A percentile compares a stretch with the other conserved stretches of the same genome.
phyloP scores from a whole-genome alignment of 2,329 filamentous ascomycete species.

The Fusarium chaquense region DNA sequence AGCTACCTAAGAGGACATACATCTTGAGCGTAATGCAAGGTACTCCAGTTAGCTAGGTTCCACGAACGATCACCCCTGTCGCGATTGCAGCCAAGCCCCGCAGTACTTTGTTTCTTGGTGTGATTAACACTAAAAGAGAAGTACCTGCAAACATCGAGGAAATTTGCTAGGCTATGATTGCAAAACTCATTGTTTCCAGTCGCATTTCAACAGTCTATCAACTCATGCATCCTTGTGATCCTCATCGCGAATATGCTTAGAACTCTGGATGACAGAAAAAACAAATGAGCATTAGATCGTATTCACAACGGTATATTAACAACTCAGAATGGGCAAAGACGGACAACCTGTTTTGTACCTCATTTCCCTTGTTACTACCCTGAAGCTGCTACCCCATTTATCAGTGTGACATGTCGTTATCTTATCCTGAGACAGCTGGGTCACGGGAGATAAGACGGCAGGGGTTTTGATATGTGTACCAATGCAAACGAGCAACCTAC shows the following conservation, averaged over 20 bases:
- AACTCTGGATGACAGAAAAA: too few relatives aligned
- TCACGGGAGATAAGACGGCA: neutral
- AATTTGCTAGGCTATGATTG: too few relatives aligned
- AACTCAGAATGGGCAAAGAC: neutral
- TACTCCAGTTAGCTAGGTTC: neutral
- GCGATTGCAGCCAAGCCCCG: neutral
- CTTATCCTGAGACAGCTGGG: neutral
- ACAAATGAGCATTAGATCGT: neutral
- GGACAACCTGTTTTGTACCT: neutral
- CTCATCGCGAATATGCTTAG: too few relatives aligned
- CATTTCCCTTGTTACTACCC: neutral
- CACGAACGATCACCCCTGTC: neutral
- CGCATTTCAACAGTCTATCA: too few relatives aligned
- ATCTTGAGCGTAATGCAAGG: accelerated
- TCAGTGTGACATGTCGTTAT: neutral
- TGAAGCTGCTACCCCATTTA: neutral
- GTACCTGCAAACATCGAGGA: neutral
- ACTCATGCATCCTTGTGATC: too few relatives aligned
- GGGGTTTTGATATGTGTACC: neutral
- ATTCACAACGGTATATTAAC: neutral
- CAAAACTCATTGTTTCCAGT: too few relatives aligned
- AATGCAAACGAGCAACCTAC: neutral
- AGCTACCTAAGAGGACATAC: neutral
- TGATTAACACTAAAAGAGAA: neutral
- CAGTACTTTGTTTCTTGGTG: neutral